Evolutionary conservation across 352 stramenopile genomes (phyloP), one percentile per base, ranked within the genome.

Genomic region (Globisporangium camurandrum): DNA sequence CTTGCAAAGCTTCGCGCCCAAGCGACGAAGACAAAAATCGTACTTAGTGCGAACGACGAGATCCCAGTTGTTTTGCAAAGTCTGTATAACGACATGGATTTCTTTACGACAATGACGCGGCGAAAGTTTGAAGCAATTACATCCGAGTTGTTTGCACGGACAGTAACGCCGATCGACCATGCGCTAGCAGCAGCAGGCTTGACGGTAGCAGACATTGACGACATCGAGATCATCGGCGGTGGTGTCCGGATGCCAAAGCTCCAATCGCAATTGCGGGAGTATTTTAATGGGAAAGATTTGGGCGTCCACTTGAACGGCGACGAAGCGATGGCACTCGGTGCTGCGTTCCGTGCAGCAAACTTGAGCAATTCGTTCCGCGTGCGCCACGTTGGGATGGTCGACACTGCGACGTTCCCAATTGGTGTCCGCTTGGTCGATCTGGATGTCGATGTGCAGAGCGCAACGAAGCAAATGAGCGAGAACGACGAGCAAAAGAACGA

Each of bases 241-340:
- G 93, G 88, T 24, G 96, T 98, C 57, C 88, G 97, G 37, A 93
- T 98, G 52, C 96, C 96, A 17, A 93, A 89, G 57, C 86, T 99
- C 47, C 94, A 98, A 67, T 81, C 96, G 42, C 75, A 92, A 26
- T 74, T 96, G 27, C 66, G 69, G 22, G 65, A 77, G 19, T 88
- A 83, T 44, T 85, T 93, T 31, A 50, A 65, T 9, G 72, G 75
- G 31, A 85, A 87, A 54, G 89, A 97, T 58, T 75, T 98, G 22
- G 89, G 95, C 24, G 88, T 96, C 51, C 97, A 99, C 72, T 78
- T 99, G 42, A 99, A 99, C 71, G 96, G 94, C 44, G 97, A 99
- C 66, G 96, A 99, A 70, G 93, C 92, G 39, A 98, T 98, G 87
- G 96, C 94, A 7, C 67, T 98, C 1, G 96, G 96, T 42, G 88